Evolutionary conservation across 2,329 filamentous ascomycete genomes (phyloP), one percentile per base, ranked within the genome.

Genomic region (Clonostachys rhizophaga): DNA sequence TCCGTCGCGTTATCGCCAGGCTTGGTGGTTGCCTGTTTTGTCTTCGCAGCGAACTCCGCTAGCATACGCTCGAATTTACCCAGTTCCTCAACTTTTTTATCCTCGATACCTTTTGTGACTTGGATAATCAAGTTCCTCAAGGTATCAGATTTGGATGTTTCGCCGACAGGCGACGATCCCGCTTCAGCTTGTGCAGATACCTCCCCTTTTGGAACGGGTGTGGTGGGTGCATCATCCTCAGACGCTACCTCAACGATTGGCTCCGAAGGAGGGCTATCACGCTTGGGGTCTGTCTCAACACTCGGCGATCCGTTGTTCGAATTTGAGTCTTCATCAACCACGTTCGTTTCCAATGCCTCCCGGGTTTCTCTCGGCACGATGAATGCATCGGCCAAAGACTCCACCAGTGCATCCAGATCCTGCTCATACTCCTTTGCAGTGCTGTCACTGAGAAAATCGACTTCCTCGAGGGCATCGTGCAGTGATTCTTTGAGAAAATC

Each of bases 401-500:
- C 66, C 5, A 81, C 67, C 24, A 83, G 65, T 4, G 70, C 67
- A 44, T 78, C 70, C 8, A 82, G 64, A 48, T 17, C 77, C 13
- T 63, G 62, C 12, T 69, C 67, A 16, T 66, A 69, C 51, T 81
- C 75, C 12, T 68, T 63, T 5, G 68, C 62, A 0, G 71, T 70
- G 45, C 67, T 71, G 13, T 65, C 69, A 17, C 63, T 64, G 14
- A 81, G 63, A 7, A 82, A 66, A 4, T 76, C 76, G 49, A 75
- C 79, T 56, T 78, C 71, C 49, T 76, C 70, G 3, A 83, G 66
- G 2, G 79, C 78, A 40, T 78, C 70, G 49, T 77, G 70, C 20
- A 83, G 74, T 6, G 75, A 74, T 48, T 79, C 76, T 42, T 75
- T 68, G 14, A 82, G 74, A 9, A 70, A 68, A 6, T 68, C 68